These are phyloP conservation scores for Buddleja alternifolia DNA, from an alignment of 257 asterid species.

Conservation along the genomic window DNA sequence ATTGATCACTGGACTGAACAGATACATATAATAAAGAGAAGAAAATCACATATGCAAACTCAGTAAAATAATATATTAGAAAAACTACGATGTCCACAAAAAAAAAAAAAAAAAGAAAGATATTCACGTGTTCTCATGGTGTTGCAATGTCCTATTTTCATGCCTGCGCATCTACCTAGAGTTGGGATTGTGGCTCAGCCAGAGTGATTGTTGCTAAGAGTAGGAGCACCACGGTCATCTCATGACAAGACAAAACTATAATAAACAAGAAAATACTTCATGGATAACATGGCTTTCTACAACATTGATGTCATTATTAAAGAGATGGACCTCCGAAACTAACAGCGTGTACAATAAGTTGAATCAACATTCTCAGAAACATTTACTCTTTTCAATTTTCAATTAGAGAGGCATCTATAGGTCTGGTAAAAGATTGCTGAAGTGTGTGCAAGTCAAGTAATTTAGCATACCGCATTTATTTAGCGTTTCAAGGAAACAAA, in stretches of 20 bases:
- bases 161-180: neutral
- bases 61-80: neutral
- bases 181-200: neutral
- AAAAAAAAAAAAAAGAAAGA: too few species aligned
- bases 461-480: neutral
- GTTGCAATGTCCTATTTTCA: neutral
- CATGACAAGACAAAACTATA: neutral
- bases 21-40: neutral
- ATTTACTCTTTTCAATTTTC: neutral
- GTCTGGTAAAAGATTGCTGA: neutral
- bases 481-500: neutral
- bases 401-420: neutral
- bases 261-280: neutral
- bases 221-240: neutral
- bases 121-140: neutral
- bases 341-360: neutral
- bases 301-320: neutral
- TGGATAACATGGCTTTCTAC: neutral
- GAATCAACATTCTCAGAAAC: neutral
- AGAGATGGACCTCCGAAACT: neutral
- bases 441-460: slow-evolving; percentile 3
- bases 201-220: neutral
- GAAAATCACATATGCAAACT: neutral
- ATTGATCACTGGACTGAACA: neutral
- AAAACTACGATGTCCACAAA: neutral